These are phyloP conservation scores for Cladorrhinum sp. DNA, from an alignment of 2,329 filamentous ascomycete species.

Conservation along the genomic window DNA sequence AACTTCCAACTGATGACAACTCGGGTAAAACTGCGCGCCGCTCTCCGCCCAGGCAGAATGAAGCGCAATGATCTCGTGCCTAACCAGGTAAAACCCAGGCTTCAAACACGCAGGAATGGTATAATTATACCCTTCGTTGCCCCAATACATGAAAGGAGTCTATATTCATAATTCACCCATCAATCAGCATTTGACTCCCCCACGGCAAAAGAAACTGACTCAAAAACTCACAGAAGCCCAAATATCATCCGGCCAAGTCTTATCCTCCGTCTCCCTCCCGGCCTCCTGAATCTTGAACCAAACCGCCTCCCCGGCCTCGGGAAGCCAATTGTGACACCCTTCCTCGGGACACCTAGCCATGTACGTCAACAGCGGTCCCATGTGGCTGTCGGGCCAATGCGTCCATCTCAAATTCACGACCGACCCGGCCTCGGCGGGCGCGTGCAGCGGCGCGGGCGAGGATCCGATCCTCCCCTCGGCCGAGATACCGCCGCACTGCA, in stretches of 20 bases:
- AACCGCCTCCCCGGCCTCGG: slow-evolving; percentile 39
- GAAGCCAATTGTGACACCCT: slow-evolving; percentile 48
- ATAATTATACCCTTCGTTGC: slow-evolving; percentile 36
- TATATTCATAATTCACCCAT: no score
- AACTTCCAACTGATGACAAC: slow-evolving; percentile 44
- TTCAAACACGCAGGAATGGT: slow-evolving; percentile 37
- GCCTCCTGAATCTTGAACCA: slow-evolving; percentile 53
- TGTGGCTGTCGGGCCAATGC: slow-evolving; percentile 45
- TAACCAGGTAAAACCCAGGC: slow-evolving; percentile 39
- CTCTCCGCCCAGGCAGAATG: slow-evolving; percentile 38
- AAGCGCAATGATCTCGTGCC: slow-evolving; percentile 47
- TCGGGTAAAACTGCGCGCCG: slow-evolving; percentile 45
- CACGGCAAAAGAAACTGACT: no score
- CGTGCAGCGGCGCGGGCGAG: slow-evolving; percentile 51
- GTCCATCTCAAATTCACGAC: slow-evolving; percentile 54
- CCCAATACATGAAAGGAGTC: slow-evolving; percentile 38
- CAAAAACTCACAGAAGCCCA: slow-evolving; percentile 43
- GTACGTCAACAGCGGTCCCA: slow-evolving; percentile 55
- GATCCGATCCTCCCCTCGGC: slow-evolving; percentile 38
- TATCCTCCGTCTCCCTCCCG: slow-evolving; percentile 45
- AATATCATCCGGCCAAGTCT: slow-evolving; percentile 33
- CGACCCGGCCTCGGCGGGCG: slow-evolving; percentile 49
- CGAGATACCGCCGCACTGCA: slow-evolving; percentile 43
- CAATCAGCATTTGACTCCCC: no score
- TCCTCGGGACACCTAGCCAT: slow-evolving; percentile 55